Conservation (phyloP, 768 basidiomycete genomes). For the Tulasnella sp. region DNA sequence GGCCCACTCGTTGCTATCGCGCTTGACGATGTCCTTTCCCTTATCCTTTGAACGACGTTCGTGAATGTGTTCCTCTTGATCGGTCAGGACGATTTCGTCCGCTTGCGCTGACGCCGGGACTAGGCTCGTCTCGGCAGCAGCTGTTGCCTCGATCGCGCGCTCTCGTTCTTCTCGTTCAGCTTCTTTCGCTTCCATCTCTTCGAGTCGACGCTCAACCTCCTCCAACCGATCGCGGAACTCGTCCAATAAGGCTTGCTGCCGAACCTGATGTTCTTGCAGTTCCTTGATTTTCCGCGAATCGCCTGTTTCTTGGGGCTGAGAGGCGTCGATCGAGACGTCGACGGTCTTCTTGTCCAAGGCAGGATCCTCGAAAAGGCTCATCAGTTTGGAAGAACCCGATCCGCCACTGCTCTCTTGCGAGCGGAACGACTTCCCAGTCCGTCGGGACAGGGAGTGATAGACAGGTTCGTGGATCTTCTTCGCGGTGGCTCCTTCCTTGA, state of each 20-base stretch:
- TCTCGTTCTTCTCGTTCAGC: neutral
- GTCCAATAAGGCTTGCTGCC: constrained; percentile 20
- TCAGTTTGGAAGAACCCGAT: neutral
- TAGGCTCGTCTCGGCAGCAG: neutral
- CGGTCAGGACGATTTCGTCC: neutral
- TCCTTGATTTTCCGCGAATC: neutral
- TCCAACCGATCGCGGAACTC: constrained; percentile 30
- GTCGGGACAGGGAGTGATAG: constrained; percentile 7
- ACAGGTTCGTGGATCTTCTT: constrained; percentile 16
- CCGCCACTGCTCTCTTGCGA: neutral
- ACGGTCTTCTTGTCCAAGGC: neutral
- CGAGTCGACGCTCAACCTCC: constrained; percentile 30
- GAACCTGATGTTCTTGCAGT: neutral
- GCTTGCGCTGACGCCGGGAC: neutral
- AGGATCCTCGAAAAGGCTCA: constrained; percentile 12
- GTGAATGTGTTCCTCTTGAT: neutral
- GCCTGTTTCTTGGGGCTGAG: neutral
- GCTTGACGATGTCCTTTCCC: neutral
- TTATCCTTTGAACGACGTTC: neutral
- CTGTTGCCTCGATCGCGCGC: neutral
- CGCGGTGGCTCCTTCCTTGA: constrained; percentile 10
- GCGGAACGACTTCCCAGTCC: neutral
- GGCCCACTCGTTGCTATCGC: neutral
- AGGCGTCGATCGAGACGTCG: neutral
- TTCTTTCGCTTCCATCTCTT: constrained; percentile 30